Evolutionary conservation across 176 grass and related monocot genomes (phyloP).

Genomic region (Oryza rufipogon): DNA sequence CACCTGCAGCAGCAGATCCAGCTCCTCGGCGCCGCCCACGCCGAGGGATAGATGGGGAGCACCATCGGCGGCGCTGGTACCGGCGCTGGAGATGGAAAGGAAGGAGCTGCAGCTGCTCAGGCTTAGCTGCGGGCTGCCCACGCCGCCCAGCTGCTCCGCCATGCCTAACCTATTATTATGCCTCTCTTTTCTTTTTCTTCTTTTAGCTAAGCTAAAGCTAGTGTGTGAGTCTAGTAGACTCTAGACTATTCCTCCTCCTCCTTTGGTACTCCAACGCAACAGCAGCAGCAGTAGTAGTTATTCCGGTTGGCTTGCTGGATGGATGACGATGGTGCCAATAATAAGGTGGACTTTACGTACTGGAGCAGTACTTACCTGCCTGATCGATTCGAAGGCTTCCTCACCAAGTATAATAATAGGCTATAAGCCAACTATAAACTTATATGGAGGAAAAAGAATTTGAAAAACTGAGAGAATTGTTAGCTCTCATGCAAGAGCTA

Average conservation of each 20-base stretch:
- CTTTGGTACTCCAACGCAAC: no score
- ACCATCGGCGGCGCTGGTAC: neutral
- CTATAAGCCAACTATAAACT: no score
- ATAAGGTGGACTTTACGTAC: neutral
- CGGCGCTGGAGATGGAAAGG: constrained; percentile 47
- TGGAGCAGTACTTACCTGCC: no score
- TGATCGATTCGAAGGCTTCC: no score
- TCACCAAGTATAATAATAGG: no score
- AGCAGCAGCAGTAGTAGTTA: neutral
- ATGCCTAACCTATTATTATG: neutral
- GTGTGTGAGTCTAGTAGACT: no score
- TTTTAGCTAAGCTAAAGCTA: no score
- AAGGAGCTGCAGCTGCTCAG: constrained; percentile 58
- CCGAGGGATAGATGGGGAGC: constrained; percentile 37
- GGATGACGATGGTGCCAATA: neutral
- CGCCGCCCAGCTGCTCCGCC: neutral
- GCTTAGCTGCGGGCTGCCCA: constrained; percentile 46
- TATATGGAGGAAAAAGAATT: no score
- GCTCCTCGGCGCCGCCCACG: constrained; percentile 28
- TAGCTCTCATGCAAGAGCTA: no score
- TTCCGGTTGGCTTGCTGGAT: neutral
- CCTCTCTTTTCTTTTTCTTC: no score
- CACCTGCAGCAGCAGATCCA: constrained; percentile 42
- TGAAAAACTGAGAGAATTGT: no score
- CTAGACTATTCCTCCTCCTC: no score